These are phyloP conservation scores for Nitzschia inconspicua DNA, from an alignment of 108 stramenopile species.

Conservation along the genomic window DNA sequence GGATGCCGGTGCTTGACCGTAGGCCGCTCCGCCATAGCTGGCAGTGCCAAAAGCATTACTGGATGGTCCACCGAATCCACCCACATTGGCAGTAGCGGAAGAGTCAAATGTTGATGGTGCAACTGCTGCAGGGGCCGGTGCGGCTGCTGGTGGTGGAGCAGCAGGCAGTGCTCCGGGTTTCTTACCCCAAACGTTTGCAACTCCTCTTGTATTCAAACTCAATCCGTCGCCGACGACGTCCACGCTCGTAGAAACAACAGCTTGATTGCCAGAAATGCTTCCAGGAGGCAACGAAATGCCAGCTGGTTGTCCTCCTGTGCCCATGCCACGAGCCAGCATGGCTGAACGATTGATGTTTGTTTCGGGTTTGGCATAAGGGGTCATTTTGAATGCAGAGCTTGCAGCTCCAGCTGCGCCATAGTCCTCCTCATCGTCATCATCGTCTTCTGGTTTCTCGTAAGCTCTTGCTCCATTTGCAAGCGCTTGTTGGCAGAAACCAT, in stretches of 20 bases:
- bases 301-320: conserved; percentile 39
- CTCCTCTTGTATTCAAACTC: conserved; percentile 65
- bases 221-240: conserved; percentile 31
- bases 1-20: conserved; percentile 30
- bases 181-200: conserved; percentile 87
- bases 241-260: conserved; percentile 3
- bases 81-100: not conserved
- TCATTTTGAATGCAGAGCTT: conserved; percentile 78
- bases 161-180: conserved; percentile 41
- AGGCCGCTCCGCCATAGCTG: conserved; percentile 39
- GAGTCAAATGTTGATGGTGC: conserved; percentile 11
- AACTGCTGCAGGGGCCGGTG: conserved; percentile 26
- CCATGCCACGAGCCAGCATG: conserved; percentile 45
- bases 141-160: conserved; percentile 28
- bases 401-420: conserved; percentile 22
- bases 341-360: conserved; percentile 28
- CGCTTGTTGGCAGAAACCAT: conserved; percentile 84
- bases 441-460: conserved; percentile 82
- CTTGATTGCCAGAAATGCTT: conserved; percentile 22
- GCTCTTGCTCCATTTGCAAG: conserved; percentile 81
- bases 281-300: conserved; percentile 44
- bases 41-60: conserved; percentile 15
- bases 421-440: conserved; percentile 86
- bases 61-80: conserved; percentile 9
- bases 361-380: conserved; percentile 90